A percentile compares a stretch with the other conserved stretches of the same genome.
Evolutionary conservation across 2,329 filamentous ascomycete species (phyloP).

Genomic region (Colletotrichum orbiculare): DNA sequence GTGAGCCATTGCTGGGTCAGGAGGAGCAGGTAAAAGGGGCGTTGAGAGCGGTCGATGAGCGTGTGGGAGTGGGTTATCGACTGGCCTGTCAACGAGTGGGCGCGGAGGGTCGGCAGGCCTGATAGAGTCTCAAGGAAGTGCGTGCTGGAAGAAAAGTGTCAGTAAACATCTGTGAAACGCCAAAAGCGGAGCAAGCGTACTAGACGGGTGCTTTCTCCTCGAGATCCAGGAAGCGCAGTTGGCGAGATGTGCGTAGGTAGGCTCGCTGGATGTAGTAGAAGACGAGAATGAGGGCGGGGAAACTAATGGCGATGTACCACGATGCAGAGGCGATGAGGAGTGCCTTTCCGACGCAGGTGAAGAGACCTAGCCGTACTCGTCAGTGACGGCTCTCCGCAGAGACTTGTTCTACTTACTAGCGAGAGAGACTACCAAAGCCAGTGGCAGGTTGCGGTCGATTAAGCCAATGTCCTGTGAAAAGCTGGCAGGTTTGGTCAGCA

Average conservation of each 20-base stretch:
- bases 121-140: constrained; percentile 59
- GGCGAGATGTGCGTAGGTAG: constrained; percentile 56
- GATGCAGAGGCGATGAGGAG: constrained; percentile 52
- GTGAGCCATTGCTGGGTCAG: constrained; percentile 68
- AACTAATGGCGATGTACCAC: constrained; percentile 52
- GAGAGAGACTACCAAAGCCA: constrained; percentile 39
- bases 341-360: constrained; percentile 49
- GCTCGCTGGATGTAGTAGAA: constrained; percentile 49
- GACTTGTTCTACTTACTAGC: constrained; percentile 18
- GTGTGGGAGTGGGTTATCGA: constrained; percentile 56
- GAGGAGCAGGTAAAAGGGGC: constrained; percentile 67
- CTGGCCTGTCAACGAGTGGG: constrained; percentile 62
- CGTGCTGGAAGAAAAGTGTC: constrained; percentile 36
- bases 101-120: constrained; percentile 62
- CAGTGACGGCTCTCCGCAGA: neutral
- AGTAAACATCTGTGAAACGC: constrained; percentile 32
- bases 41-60: constrained; percentile 65
- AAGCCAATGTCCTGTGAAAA: constrained; percentile 43
- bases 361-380: constrained; percentile 26
- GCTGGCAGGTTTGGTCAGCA: neutral
- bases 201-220: constrained; percentile 55
- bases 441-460: constrained; percentile 40
- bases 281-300: constrained; percentile 40
- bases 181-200: constrained; percentile 40
- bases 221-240: constrained; percentile 54